Evolutionary conservation across 371 early-diverging fungal species (phyloP), one percentile per base, ranked within the genome.

Genomic region (Mucor plumbeus): DNA sequence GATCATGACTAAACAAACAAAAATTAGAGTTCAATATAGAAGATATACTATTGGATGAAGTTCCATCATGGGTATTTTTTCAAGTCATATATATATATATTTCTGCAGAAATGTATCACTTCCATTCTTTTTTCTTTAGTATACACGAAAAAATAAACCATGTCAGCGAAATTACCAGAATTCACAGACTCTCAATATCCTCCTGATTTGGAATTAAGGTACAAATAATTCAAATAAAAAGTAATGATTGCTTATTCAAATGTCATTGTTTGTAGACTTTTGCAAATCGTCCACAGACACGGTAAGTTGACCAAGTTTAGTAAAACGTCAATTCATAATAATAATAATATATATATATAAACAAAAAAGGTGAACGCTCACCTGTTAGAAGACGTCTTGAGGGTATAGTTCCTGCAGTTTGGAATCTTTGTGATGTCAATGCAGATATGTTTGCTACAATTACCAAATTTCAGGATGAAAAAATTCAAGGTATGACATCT

Each of bases 251-350:
- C 54, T 33, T 26, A 31, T 56, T 56, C 21, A n/a, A 47, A 19
- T 17, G 44, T 44, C 44, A 11, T 50, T 10, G 9, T 10, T 26
- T 13, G 36, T 66, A 83, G 83, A 33, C 65, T 79, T 7, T 67
- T 88, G 63, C 82, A 84, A 59, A 72, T 87, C 38, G 75, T 88
- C 33, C 83, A 86, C 70, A 79, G 89, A 19, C 87, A 88, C 65
- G 89, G 89, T 80, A 85, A 62, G 31, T 5, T 53, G 11, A 53
- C 31, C 47, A 47, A 9, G 47, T 21, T 13, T 11, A 7, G 50
- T 26, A 11, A 11, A 26, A 50, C 21, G 4, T 26, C 50, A 31
- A 14, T 53, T 13, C 14, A 11, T 13, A 5, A 1, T 31, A 26
- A 53, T 31, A 26, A 13, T 14, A 21, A 19, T 21, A n/a, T n/a